These are phyloP conservation scores for Rhododendron ferrugineum DNA, from an alignment of 148 eudicot genomes.

Conservation along the genomic window DNA sequence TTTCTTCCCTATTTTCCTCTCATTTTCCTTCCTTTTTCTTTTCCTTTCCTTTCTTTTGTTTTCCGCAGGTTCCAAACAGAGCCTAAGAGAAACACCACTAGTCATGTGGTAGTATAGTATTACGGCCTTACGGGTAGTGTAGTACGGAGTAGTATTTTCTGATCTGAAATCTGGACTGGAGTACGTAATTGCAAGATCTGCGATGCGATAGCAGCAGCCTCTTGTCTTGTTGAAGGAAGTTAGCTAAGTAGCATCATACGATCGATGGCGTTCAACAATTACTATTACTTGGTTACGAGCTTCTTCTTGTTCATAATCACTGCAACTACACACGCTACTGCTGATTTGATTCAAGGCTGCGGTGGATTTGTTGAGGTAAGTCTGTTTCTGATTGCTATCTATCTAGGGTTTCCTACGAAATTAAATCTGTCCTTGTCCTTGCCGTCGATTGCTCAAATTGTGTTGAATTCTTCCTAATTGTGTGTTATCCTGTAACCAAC, in stretches of 20 bases:
- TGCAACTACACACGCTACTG: slow-evolving; percentile 20
- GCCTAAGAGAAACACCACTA: neutral
- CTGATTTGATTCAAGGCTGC: slow-evolving; percentile 90
- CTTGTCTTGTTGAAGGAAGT: neutral
- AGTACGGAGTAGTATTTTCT: neutral
- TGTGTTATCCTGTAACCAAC: neutral
- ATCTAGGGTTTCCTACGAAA: neutral
- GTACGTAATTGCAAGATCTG: neutral
- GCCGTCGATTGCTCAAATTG: neutral
- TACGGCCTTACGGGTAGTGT: neutral
- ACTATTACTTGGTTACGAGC: neutral
- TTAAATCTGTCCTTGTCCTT: neutral
- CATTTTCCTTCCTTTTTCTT: no score
- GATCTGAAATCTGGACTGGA: neutral
- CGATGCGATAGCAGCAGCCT: neutral
- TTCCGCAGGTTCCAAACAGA: no score
- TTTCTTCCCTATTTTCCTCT: no score
- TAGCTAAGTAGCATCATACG: neutral
- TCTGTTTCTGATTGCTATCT: neutral
- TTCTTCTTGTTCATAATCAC: neutral
- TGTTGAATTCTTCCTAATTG: neutral
- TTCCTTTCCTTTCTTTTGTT: no score
- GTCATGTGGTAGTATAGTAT: neutral
- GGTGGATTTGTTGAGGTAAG: slow-evolving; percentile 92
- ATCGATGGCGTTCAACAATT: slow-evolving; percentile 7